Base-by-base conservation (phyloP, 1,284 basidiomycete species). In the Leccinum huronense region DNA sequence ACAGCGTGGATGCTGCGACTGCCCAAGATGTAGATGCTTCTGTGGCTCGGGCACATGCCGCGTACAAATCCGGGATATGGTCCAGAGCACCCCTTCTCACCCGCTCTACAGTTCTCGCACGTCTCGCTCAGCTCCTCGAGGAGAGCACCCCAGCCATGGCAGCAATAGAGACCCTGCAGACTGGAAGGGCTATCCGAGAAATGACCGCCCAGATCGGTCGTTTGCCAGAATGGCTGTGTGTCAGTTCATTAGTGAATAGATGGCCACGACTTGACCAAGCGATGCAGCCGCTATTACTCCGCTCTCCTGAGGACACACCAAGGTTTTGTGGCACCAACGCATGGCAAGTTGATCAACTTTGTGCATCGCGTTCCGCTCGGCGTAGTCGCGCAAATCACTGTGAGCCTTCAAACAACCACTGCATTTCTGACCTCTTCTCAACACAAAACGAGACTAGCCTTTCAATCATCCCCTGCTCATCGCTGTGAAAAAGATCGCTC, bases 391-490 rank as follows among this genome's bases (percentile, higher is more conserved):
- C 92, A 94, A 71, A 90, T 94, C 51, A 94, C 90, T 38, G 89
- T 90, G 64, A 71, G 74, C 61, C 3, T 31, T 36, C 1, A 42
- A n/a, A 48, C 27, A 36, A 65, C 80, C 40, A 8, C 60, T 36
- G 19, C 42, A 6, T 61, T 36, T 30, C 45, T 10, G 23, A 38
- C 57, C 19, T 42, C 61, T 70, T 60, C 62, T 62, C 61, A 19
- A 19, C 14, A 53, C 51, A 9, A 54, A 36, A 56, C 40, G 58
- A 42, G 57, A 62, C 30, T 45, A 92, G 89, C 90, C 91, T 1
- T 94, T 93, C 75, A 93, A 94, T 69, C 90, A 93, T 70, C 92
- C 92, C 3, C 78, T 94, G 14, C 73, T 94, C 33, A 94, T 94
- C 66, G 90, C 91, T 2, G 73, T 94, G 59, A 94, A 94, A 80